These are phyloP conservation scores for Vigna radiata DNA, from an alignment of 306 rosid genomes.

Conservation along the genomic window DNA sequence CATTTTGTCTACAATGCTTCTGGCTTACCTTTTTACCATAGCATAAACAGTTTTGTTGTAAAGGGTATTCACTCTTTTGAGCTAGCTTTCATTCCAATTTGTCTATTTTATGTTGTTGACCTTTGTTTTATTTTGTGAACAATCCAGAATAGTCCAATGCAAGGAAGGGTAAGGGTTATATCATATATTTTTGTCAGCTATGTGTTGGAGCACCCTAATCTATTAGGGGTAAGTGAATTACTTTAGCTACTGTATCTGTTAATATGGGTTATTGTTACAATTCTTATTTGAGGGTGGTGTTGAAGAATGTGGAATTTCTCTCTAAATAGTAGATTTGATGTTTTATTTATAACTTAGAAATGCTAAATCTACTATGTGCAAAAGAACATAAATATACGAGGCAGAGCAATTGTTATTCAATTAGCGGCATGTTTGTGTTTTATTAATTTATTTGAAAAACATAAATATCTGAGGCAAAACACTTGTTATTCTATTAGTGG, in stretches of 20 bases:
- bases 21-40: slow-evolving; percentile 24
- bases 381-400: no score
- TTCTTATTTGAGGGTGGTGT: no score
- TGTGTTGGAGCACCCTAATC: slow-evolving; percentile 92
- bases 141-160: slow-evolving; percentile 99
- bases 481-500: no score
- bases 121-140: slow-evolving; percentile 48
- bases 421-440: no score
- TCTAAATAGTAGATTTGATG: no score
- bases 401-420: no score
- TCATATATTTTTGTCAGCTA: slow-evolving; percentile 97
- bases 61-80: slow-evolving; percentile 70
- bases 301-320: no score
- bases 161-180: slow-evolving; percentile 95
- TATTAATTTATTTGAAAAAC: no score
- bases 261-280: no score
- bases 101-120: slow-evolving; percentile 36
- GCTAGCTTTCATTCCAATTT: slow-evolving; percentile 32
- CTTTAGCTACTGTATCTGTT: slow-evolving; percentile 37
- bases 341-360: no score
- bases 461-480: no score
- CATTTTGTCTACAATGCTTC: slow-evolving; percentile 31
- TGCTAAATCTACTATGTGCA: no score
- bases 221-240: slow-evolving; percentile 66
- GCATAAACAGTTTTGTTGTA: slow-evolving; percentile 84